Percentiles rank a stretch among this genome's conserved stretches.
Conservation (phyloP, 2,329 filamentous ascomycete genomes). For the Zopfia rhizophila region DNA sequence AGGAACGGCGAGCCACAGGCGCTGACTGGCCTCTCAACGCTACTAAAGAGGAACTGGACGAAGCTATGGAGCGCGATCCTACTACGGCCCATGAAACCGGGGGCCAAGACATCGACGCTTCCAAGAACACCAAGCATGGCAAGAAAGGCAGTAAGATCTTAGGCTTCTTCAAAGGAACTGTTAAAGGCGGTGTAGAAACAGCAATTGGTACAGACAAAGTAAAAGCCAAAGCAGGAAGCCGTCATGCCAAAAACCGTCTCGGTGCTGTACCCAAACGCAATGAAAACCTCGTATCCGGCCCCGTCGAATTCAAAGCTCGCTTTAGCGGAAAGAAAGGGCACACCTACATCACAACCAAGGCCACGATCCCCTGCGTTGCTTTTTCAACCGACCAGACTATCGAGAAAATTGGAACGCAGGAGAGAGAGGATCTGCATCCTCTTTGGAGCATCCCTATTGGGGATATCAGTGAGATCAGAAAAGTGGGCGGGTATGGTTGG, state of each 20-base stretch:
- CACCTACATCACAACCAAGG: conserved; percentile 73
- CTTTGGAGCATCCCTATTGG: conserved; percentile 76
- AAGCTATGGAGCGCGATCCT: conserved; percentile 64
- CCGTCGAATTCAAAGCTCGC: conserved; percentile 79
- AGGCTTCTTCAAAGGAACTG: conserved; percentile 73
- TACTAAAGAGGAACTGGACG: conserved; percentile 71
- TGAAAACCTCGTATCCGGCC: conserved; percentile 66
- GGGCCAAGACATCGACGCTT: conserved; percentile 63
- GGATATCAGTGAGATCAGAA: conserved; percentile 79
- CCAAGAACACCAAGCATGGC: conserved; percentile 58
- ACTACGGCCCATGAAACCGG: conserved; percentile 60
- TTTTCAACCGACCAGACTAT: conserved; percentile 67
- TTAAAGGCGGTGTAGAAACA: conserved; percentile 77
- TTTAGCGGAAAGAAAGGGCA: conserved; percentile 77
- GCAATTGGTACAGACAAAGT: conserved; percentile 76
- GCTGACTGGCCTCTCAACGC: conserved; percentile 69
- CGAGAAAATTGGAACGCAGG: conserved; percentile 57
- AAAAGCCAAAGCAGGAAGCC: conserved; percentile 70
- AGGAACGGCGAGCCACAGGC: conserved; percentile 63
- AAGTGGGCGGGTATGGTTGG: conserved; percentile 84
- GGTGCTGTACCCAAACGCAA: conserved; percentile 70
- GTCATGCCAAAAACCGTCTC: conserved; percentile 74
- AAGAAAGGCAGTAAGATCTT: conserved; percentile 65
- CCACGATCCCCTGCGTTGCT: conserved; percentile 74
- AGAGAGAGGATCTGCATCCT: conserved; percentile 65